Evolutionary conservation across 345 rosid genomes (phyloP), one percentile per base, ranked within the genome.

Genomic region (Salix viminalis): DNA sequence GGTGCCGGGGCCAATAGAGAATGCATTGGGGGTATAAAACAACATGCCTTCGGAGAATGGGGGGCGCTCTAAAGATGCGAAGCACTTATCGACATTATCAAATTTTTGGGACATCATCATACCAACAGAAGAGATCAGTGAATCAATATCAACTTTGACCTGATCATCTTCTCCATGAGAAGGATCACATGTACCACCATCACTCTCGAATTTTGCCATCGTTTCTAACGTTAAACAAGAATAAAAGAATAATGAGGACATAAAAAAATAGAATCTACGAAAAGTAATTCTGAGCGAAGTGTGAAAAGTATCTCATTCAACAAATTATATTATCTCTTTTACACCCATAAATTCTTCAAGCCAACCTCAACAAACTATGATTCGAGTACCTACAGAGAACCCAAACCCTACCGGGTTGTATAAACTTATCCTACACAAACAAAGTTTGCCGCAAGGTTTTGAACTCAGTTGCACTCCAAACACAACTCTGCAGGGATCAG

Each of bases 1-100:
- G 65, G 70, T 82, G 80, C 26, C 77, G 72, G 19, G 85, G 1
- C 85, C 87, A 9, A 85, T 67, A 14, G 85, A 77, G 44, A 85
- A 82, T 21, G 76, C 77, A 44, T 65, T 58, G 21, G 87, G 85
- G 7, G 3, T 2, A 21, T 82, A 85, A 21, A n/a, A n/a, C n/a
- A n/a, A n/a, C n/a, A 46, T 82, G 85, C 71, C 80, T 71, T 4
- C 2, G 3, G 28, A 82, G 87, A 15, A 75, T 75, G 46, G 8
- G 13, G 4, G 85, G 84, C 15, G 67, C 69, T 70, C 9, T 77
- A 74, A 80, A 85, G 65, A 75, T 77, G 79, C 84, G 77, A 13
- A n/a, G n/a, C 30, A 13, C 8, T 70, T 62, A 6, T 44, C 42
- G 84, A 41, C 73, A 79, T 56, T 18, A 2, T 26, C 54, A 72